Percentiles rank a stretch among this genome's conserved stretches.
Evolutionary conservation across 495 filamentous ascomycete species (phyloP).

Genomic region (Cercophora newfieldiana): DNA sequence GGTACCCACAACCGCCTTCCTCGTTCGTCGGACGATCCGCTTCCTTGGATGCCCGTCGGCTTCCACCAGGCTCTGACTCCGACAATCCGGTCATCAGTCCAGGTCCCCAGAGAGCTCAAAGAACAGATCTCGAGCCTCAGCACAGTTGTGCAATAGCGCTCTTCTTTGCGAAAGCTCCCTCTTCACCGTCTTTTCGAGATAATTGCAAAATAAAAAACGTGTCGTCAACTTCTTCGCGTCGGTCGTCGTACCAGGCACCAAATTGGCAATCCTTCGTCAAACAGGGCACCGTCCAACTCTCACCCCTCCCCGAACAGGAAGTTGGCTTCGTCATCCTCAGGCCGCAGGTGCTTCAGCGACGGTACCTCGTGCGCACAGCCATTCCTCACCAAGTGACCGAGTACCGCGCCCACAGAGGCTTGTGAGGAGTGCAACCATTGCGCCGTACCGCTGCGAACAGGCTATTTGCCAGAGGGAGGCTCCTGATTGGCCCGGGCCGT

Average conservation of each 20-base stretch:
- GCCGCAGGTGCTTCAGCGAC: constrained; percentile 24
- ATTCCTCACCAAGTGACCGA: constrained; percentile 7
- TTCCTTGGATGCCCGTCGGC: constrained; percentile 8
- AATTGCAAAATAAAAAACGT: background rate
- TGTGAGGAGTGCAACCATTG: constrained; percentile 16
- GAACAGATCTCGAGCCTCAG: background rate
- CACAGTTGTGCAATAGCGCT: background rate
- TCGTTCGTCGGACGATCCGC: constrained; percentile 1
- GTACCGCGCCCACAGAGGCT: constrained; percentile 15
- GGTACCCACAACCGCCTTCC: background rate
- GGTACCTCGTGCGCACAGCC: constrained; percentile 3
- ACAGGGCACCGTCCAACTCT: background rate
- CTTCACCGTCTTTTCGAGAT: constrained; percentile 4
- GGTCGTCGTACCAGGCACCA: background rate
- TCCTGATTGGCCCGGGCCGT: constrained; percentile 20
- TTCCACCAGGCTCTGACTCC: constrained; percentile 2
- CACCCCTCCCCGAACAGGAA: constrained; percentile 27
- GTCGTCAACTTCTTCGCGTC: constrained; percentile 14
- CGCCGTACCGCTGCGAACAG: constrained; percentile 28
- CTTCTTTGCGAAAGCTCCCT: background rate
- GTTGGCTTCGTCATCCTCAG: constrained; percentile 37
- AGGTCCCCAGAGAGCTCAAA: background rate
- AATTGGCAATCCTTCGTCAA: constrained; percentile 6
- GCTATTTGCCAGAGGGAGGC: constrained; percentile 18
- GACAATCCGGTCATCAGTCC: background rate